A percentile compares a stretch with the other conserved stretches of the same genome.
phyloP scores from a whole-genome alignment of 2,329 filamentous ascomycete genomes.

The Curvularia eragrostidis region DNA sequence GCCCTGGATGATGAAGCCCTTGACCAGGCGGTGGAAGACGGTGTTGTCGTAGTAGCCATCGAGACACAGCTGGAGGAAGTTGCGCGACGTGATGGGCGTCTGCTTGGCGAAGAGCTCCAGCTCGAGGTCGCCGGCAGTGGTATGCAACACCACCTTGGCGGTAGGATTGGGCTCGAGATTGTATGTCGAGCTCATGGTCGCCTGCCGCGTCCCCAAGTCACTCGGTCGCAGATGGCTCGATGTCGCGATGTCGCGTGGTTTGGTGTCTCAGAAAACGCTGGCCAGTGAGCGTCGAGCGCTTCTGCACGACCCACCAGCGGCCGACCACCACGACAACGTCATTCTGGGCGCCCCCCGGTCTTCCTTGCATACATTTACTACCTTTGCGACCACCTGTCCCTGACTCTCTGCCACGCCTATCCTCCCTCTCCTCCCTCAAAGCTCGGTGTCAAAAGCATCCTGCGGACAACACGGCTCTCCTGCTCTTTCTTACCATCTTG shows the following conservation, averaged over 20 bases:
- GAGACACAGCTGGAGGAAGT: slow-evolving; percentile 93
- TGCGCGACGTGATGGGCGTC: slow-evolving; percentile 86
- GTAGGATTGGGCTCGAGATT: slow-evolving; percentile 95
- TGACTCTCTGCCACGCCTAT: background rate
- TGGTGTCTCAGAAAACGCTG: slow-evolving; percentile 5
- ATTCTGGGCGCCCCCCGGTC: slow-evolving; percentile 14
- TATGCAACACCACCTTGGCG: slow-evolving; percentile 88
- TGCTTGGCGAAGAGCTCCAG: slow-evolving; percentile 96
- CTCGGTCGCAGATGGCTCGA: background rate
- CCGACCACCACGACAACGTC: slow-evolving; percentile 13
- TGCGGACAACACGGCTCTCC: background rate
- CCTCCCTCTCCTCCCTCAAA: background rate
- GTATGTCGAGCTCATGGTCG: slow-evolving; percentile 86
- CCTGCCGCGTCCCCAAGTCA: slow-evolving; percentile 8
- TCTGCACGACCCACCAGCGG: slow-evolving; percentile 16
- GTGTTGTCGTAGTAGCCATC: slow-evolving; percentile 96
- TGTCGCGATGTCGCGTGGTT: slow-evolving; percentile 10
- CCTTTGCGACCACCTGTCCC: slow-evolving; percentile 7
- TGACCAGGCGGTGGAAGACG: slow-evolving; percentile 90
- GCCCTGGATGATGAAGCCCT: slow-evolving; percentile 91
- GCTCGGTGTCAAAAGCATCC: background rate
- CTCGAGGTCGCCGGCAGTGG: slow-evolving; percentile 85
- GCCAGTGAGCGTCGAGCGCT: slow-evolving; percentile 13
- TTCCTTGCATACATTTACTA: background rate
- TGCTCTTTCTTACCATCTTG: background rate